Percentiles rank a stretch among this genome's conserved stretches.
Evolutionary conservation across 2,329 filamentous ascomycete genomes (phyloP).

Genomic region (Teratosphaeria epicoccoides): DNA sequence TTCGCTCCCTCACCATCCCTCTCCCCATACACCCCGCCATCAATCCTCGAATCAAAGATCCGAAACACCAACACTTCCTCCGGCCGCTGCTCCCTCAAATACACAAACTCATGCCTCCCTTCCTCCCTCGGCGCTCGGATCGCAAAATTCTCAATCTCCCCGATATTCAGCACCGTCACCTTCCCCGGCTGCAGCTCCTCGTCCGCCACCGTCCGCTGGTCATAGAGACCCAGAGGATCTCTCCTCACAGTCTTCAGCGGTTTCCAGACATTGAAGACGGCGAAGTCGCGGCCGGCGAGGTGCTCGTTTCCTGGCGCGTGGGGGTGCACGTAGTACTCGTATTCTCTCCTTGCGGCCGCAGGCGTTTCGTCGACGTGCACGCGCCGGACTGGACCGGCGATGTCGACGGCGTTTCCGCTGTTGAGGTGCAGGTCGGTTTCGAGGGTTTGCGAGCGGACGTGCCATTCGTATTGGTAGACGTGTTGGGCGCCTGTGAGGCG

Average conservation of each 20-base stretch:
- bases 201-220: constrained; percentile 5
- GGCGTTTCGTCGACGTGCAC: constrained; percentile 12
- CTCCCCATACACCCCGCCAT: constrained; percentile 4
- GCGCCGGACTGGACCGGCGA: constrained; percentile 9
- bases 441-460: constrained; percentile 8
- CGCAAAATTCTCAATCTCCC: constrained; percentile 12
- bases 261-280: constrained; percentile 12
- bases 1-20: constrained; percentile 4
- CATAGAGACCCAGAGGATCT: constrained; percentile 11
- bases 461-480: constrained; percentile 9
- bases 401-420: constrained; percentile 8
- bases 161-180: constrained; percentile 9
- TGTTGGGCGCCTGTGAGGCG: constrained; percentile 7
- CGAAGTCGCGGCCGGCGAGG: constrained; percentile 6
- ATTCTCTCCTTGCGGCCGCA: constrained; percentile 6
- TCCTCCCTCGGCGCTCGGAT: constrained; percentile 4
- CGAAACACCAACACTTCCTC: constrained; percentile 10
- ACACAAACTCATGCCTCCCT: constrained; percentile 10
- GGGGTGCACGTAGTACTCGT: constrained; percentile 4
- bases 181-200: constrained; percentile 8
- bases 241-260: constrained; percentile 7
- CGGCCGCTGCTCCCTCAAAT: constrained; percentile 9
- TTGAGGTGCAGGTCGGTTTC: constrained; percentile 8
- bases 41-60: constrained; percentile 10
- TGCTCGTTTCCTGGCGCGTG: constrained; percentile 4